Evolutionary conservation across 352 stramenopile species (phyloP).

Genomic region (Aphanomyces cochlioides): DNA sequence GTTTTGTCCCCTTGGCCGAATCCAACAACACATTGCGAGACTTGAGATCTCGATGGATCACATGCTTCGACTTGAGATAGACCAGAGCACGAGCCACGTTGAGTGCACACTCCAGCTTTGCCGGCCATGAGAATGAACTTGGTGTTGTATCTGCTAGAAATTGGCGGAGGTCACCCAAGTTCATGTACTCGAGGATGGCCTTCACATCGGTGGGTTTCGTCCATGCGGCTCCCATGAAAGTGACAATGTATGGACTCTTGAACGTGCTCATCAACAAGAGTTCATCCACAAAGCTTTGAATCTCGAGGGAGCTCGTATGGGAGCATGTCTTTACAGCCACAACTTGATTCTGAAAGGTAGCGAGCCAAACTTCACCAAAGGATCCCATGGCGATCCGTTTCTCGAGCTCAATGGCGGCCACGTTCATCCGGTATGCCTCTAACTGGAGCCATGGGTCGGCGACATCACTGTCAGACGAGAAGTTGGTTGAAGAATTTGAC

Average conservation of each 20-base stretch:
- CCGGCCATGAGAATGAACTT: background rate
- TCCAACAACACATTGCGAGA: conserved; percentile 18
- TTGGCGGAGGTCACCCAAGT: background rate
- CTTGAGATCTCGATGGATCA: conserved; percentile 17
- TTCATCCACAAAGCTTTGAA: background rate
- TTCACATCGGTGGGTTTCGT: background rate
- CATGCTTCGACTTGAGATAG: background rate
- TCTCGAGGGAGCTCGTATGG: background rate
- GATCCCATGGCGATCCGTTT: no score
- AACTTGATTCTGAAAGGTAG: no score
- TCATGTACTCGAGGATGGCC: conserved; percentile 2
- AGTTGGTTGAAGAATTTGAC: no score
- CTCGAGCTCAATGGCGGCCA: no score
- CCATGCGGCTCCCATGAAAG: background rate
- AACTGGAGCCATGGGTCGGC: no score
- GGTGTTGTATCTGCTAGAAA: background rate
- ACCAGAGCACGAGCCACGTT: background rate
- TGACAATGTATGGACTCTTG: conserved; percentile 17
- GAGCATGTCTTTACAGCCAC: no score
- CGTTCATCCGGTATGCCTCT: no score
- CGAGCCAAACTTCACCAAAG: no score
- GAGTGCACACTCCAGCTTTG: background rate
- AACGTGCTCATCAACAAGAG: conserved; percentile 1
- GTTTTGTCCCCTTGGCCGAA: conserved; percentile 6
- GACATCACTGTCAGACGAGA: no score